These are phyloP conservation scores for Withania somnifera DNA, from an alignment of 305 asterid genomes.

Conservation along the genomic window DNA sequence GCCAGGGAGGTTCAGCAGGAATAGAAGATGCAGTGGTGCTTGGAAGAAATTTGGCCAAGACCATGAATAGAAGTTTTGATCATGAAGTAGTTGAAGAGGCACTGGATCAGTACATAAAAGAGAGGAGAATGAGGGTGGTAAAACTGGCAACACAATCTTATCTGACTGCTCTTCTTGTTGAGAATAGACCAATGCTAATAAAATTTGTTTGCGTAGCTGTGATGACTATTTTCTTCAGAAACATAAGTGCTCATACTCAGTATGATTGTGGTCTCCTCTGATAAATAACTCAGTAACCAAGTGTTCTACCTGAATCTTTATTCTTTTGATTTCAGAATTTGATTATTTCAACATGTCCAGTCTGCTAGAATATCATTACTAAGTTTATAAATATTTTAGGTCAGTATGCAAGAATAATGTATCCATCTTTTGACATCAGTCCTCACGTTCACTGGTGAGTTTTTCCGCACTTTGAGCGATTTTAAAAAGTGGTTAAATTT, in stretches of 20 bases:
- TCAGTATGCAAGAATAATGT: neutral
- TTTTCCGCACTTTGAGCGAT: no score
- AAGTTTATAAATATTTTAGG: neutral
- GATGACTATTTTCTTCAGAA: constrained; percentile 14
- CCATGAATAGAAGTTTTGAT: neutral
- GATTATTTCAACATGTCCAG: neutral
- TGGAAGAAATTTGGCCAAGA: constrained; percentile 18
- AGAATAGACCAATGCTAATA: neutral
- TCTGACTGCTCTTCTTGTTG: constrained; percentile 11
- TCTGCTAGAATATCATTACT: neutral
- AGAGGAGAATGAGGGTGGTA: constrained; percentile 26
- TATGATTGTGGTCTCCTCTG: constrained; percentile 33
- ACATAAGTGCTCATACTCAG: constrained; percentile 14
- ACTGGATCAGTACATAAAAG: constrained; percentile 17
- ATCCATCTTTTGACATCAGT: no score
- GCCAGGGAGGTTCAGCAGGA: constrained; percentile 29
- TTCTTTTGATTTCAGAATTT: neutral
- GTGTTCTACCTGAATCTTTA: neutral
- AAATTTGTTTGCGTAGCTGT: constrained; percentile 5
- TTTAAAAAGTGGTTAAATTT: no score
- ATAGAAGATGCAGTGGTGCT: constrained; percentile 35
- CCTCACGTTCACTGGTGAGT: no score
- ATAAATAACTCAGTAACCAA: no score
- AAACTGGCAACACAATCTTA: constrained; percentile 23
- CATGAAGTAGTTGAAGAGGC: constrained; percentile 12